Base-by-base conservation (phyloP, 768 basidiomycete species). In the Boletus sp. region DNA sequence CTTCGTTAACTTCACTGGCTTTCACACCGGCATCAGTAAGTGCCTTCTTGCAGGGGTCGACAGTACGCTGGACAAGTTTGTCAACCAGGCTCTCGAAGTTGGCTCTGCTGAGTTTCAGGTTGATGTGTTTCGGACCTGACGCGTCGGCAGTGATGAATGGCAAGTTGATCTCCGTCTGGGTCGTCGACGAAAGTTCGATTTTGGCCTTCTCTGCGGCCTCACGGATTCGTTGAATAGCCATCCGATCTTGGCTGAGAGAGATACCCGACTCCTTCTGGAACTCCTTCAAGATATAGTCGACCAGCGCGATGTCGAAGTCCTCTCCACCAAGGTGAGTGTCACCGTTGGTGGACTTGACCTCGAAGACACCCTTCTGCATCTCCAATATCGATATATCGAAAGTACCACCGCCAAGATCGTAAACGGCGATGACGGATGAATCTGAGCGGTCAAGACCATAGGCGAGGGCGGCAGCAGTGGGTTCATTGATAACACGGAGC, bases 161-260 rank as follows among this genome's bases (percentile, higher is more conserved):
- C 64, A 98, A 73, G 75, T 97, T 98, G 77, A 98, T 85, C 73
- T 99, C 97, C 32, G 97, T 99, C 72, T 98, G 92, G 0, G 90
- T 80, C 2, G 95, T 92, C 11, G 92, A 94, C 11, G 94, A 98
- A 28, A 99, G 79, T 71, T 98, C 96, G 50, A 97, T 95, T 85
- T 99, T 99, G 63, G 97, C 97, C 80, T 98, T 98, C 82, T 99
- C 97, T 12, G 96, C 94, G 18, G 97, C 97, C 75, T 99, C 97
- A 66, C 97, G 94, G 60, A 99, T 93, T 75, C 97, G 94, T 75
- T 98, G 97, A 64, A 99, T 92, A 7, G 97, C 95, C 90, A 98
- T 97, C 49, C 88, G 83, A 73, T 99, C 97, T 64, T 83, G 78
- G 63, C 78, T 79, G 44, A 98, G 85, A 68, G 93, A 88, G 58